These are phyloP conservation scores for Hippophae tibetana DNA, from an alignment of 306 rosid species.

Conservation along the genomic window DNA sequence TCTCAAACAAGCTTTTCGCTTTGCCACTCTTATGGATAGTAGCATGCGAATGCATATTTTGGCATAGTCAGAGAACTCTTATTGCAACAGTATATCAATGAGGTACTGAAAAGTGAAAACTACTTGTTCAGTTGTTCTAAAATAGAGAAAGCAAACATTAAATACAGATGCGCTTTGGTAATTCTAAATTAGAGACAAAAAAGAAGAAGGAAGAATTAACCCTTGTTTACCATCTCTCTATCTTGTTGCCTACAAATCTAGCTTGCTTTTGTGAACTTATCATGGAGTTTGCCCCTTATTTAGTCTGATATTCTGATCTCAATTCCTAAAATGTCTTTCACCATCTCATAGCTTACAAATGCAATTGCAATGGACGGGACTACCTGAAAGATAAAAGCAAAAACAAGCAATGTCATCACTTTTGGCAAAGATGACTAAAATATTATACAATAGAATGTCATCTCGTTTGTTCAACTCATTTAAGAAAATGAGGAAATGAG, in stretches of 20 bases:
- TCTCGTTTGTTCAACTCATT: neutral
- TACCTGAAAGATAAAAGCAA: conserved; percentile 48
- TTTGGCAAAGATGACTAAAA: neutral
- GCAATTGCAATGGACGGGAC: conserved; percentile 96
- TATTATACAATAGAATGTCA: neutral
- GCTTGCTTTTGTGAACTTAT: conserved; percentile 29
- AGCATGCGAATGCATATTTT: conserved; percentile 39
- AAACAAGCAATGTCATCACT: conserved; percentile 10
- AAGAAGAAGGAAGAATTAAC: conserved; percentile 15
- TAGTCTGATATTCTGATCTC: conserved; percentile 92
- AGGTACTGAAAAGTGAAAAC: conserved; percentile 33
- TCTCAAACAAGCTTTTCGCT: too few relatives aligned
- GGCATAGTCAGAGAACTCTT: conserved; percentile 49
- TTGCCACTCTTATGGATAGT: conserved; percentile 14
- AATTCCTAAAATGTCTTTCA: conserved; percentile 93
- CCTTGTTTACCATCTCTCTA: conserved; percentile 48
- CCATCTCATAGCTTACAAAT: conserved; percentile 83
- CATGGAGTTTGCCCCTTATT: conserved; percentile 15
- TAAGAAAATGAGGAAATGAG: conserved; percentile 4
- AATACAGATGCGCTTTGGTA: conserved; percentile 40
- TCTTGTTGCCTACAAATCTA: conserved; percentile 65
- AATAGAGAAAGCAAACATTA: conserved; percentile 50
- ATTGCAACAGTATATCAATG: conserved; percentile 46
- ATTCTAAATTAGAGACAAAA: conserved; percentile 36
- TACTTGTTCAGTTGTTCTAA: conserved; percentile 29